These are phyloP conservation scores for Bipolaris victoriae DNA, from an alignment of 2,329 filamentous ascomycete genomes.

Conservation along the genomic window DNA sequence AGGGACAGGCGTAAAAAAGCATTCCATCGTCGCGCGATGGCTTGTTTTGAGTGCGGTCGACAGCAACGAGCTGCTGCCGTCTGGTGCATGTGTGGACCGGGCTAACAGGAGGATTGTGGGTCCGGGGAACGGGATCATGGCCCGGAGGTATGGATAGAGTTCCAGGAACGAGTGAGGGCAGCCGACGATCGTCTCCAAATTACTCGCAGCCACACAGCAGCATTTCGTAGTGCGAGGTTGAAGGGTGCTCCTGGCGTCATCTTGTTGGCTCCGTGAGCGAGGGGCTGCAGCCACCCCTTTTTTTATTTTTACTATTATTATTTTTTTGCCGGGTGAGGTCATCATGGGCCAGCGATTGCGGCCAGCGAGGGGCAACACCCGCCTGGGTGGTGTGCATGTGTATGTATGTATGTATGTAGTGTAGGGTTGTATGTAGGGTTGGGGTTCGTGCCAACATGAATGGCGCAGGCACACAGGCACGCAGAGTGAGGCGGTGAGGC, in stretches of 20 bases:
- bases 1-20: conserved; percentile 3
- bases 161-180: conserved; percentile 44
- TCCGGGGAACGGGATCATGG: conserved; percentile 46
- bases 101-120: conserved; percentile 33
- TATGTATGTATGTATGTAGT: conserved; percentile 1
- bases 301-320: background rate
- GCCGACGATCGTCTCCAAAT: conserved; percentile 42
- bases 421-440: conserved; percentile 6
- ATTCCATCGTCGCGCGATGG: conserved; percentile 2
- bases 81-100: conserved; percentile 30
- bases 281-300: conserved; percentile 17
- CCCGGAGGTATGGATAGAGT: conserved; percentile 42
- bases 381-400: conserved; percentile 1
- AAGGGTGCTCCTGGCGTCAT: conserved; percentile 33
- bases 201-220: conserved; percentile 33
- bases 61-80: conserved; percentile 11
- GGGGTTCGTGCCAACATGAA: conserved; percentile 24
- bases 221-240: conserved; percentile 25
- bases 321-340: conserved; percentile 31
- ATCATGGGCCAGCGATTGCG: conserved; percentile 31
- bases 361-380: conserved; percentile 19
- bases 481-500: conserved; percentile 36
- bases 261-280: conserved; percentile 13
- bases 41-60: conserved; percentile 9
- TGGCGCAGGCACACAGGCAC: conserved; percentile 17